Conservation (phyloP, 352 stramenopile genomes). For the Pythium folliculosum region DNA sequence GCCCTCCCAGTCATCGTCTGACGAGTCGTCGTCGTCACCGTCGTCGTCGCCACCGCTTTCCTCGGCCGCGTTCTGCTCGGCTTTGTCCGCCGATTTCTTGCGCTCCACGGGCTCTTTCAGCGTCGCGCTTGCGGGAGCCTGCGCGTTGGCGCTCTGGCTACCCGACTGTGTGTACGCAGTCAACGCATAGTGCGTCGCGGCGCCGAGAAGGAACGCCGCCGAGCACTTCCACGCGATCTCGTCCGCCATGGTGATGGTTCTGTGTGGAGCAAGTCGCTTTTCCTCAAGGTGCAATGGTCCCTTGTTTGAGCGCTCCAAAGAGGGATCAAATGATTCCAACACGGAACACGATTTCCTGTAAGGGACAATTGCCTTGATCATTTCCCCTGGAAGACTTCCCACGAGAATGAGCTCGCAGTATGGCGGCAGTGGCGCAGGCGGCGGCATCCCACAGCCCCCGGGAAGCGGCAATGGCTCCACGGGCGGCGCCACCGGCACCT, state of each 20-base stretch:
- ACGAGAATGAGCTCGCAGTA: slow-evolving; percentile 28
- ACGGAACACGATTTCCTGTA: slow-evolving; percentile 9
- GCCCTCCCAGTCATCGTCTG: slow-evolving; percentile 68
- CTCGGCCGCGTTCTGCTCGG: background rate
- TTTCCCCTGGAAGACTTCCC: slow-evolving; percentile 1
- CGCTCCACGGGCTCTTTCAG: slow-evolving; percentile 10
- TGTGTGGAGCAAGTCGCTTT: background rate
- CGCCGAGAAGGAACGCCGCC: slow-evolving; percentile 70
- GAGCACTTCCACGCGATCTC: slow-evolving; percentile 82
- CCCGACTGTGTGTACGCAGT: slow-evolving; percentile 38
- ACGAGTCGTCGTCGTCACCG: slow-evolving; percentile 30
- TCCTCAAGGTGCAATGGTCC: slow-evolving; percentile 2
- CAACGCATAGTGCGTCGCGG: slow-evolving; percentile 64
- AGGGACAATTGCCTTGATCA: slow-evolving; percentile 14
- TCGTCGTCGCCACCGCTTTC: slow-evolving; percentile 16
- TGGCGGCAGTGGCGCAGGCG: slow-evolving; percentile 7
- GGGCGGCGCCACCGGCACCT: background rate
- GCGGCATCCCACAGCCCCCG: slow-evolving; percentile 23
- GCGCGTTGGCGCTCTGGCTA: background rate
- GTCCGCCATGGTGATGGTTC: slow-evolving; percentile 36
- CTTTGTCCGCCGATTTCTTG: slow-evolving; percentile 12
- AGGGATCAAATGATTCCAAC: background rate
- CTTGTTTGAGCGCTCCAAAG: background rate
- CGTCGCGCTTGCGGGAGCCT: background rate
- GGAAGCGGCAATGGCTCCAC: slow-evolving; percentile 26